Evolutionary conservation across 306 rosid species (phyloP), one percentile per base, ranked within the genome.

Genomic region (Herpetospermum pedunculosum): DNA sequence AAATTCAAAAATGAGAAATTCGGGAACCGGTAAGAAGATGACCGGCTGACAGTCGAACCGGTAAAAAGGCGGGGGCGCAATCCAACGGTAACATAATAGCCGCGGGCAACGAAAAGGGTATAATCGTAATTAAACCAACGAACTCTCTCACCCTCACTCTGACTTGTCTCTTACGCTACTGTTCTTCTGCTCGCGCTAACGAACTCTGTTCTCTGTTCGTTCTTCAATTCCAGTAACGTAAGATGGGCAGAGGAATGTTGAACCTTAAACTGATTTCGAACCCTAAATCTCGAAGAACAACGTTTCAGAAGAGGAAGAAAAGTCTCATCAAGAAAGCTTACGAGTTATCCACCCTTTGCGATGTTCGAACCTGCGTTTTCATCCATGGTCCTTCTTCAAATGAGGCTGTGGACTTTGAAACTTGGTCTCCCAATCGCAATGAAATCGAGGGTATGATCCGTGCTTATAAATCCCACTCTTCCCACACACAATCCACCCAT

Each of bases 251-350:
- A 13, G 26, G 25, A n/a, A 50, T 18, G 18, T 50, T 50, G 2
- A 50, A 25, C 2, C n/a, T 50, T 23, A 50, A 50, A n/a, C 25
- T 50, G 0, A 50, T 50, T 5, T 10, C 25, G 1, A 19, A 18
- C 5, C 3, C n/a, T 10, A 50, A 50, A n/a, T 2, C 49, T 34
- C 76, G 76, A 4, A 72, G 37, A 34, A 72, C 47, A 49, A 72
- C 76, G 8, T 72, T 49, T 6, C 18, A 16, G 0, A 72, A 52
- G 46, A 72, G 76, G 34, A 72, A 53, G n/a, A 72, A 32, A 19
- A 41, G 64, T 16, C 7, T 72, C 34, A 52, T 53, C 21, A 73
- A 30, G n/a, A 73, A 73, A 52, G 68, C 77, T 35, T 19, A 73
- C 2, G 77, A 73, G 48, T 35, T 75, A 8, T 49, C 60, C 0